Evolutionary conservation across 495 filamentous ascomycete species (phyloP).

Genomic region (Neurospora tetraspora): DNA sequence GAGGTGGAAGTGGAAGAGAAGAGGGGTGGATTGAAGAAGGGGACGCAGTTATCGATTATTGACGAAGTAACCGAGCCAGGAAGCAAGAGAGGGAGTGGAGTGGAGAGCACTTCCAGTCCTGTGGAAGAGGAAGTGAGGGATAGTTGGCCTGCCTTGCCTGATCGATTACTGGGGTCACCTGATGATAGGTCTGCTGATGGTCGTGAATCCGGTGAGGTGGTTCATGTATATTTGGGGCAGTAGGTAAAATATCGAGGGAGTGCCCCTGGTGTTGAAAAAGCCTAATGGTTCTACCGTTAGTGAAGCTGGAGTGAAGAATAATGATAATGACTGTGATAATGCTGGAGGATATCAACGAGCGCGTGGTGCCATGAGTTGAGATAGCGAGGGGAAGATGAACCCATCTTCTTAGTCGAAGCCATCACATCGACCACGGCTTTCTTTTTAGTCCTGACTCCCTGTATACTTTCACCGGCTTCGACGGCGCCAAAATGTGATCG

Average conservation of each 20-base stretch:
- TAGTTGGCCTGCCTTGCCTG: neutral
- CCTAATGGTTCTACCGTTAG: too few species aligned
- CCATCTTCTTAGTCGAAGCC: neutral
- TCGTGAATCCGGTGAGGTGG: neutral
- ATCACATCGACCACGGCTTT: neutral
- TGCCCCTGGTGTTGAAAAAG: neutral
- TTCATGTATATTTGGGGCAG: neutral
- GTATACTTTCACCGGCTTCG: neutral
- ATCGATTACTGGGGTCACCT: neutral
- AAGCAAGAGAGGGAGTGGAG: neutral
- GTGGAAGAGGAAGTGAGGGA: neutral
- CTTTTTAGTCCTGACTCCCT: neutral
- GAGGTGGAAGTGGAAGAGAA: neutral
- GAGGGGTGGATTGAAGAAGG: too few species aligned
- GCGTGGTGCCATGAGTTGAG: neutral
- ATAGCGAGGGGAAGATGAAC: neutral
- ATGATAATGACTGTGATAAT: neutral
- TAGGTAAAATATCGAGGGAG: neutral
- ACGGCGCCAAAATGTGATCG: neutral
- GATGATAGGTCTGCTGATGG: neutral
- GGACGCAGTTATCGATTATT: neutral
- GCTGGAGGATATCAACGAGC: neutral
- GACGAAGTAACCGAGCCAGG: neutral
- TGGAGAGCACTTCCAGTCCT: too few species aligned
- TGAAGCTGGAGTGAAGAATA: too few species aligned